Percentiles rank a stretch among this genome's conserved stretches.
phyloP scores from a whole-genome alignment of 176 grass and related monocot species.

The bread wheat (Triticum aestivum) region DNA sequence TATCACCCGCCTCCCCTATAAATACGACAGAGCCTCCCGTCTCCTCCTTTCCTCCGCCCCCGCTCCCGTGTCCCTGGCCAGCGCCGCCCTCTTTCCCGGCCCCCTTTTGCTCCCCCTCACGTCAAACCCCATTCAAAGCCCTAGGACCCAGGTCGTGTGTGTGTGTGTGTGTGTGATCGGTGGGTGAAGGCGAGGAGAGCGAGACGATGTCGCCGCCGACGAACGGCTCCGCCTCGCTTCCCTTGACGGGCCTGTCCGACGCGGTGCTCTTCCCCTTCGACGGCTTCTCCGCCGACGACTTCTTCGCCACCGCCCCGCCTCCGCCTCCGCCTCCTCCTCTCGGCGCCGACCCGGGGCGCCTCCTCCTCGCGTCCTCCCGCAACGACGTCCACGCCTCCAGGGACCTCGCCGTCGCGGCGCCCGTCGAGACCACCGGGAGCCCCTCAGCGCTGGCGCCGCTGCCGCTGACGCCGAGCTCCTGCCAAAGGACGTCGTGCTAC shows the following conservation, averaged over 20 bases:
- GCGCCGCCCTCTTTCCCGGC: conserved; percentile 18
- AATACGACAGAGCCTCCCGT: background rate
- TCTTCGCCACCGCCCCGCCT: conserved; percentile 16
- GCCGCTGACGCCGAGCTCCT: conserved; percentile 14
- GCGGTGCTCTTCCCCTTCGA: conserved; percentile 43
- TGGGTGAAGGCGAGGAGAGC: too few species aligned
- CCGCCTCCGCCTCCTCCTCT: background rate
- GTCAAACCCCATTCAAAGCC: background rate
- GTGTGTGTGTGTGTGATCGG: background rate
- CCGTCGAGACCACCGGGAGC: background rate
- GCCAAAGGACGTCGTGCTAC: conserved; percentile 63
- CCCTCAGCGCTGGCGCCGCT: conserved; percentile 11
- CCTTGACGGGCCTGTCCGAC: conserved; percentile 2
- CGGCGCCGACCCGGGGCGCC: background rate
- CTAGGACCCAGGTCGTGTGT: background rate
- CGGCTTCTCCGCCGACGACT: conserved; percentile 24
- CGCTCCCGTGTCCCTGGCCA: conserved; percentile 22
- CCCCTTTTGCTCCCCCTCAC: background rate
- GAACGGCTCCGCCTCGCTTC: conserved; percentile 34
- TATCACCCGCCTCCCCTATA: conserved; percentile 38
- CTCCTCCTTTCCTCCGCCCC: conserved; percentile 29
- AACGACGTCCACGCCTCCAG: background rate
- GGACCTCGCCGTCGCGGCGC: conserved; percentile 15
- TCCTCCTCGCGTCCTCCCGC: conserved; percentile 13
- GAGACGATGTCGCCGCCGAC: conserved; percentile 53